Conservation (phyloP, 108 stramenopile genomes). For the Bacterosira constricta region DNA sequence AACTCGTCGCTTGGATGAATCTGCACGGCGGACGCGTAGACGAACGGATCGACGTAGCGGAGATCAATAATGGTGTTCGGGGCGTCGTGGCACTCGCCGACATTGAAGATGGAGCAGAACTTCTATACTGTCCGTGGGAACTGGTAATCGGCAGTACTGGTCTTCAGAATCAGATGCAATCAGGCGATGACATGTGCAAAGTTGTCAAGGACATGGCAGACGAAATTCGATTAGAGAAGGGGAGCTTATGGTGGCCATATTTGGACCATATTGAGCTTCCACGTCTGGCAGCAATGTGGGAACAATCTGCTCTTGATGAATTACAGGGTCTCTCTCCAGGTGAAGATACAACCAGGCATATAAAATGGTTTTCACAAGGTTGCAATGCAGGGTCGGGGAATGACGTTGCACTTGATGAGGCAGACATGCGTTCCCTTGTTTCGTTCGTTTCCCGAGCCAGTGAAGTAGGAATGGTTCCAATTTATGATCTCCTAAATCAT, state of each 20-base stretch:
- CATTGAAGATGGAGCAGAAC: slow-evolving; percentile 10
- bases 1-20: slow-evolving; percentile 10
- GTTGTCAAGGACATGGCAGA: slow-evolving; percentile 10
- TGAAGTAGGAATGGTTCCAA: slow-evolving; percentile 14
- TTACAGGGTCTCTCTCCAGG: slow-evolving; percentile 1
- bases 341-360: slow-evolving; percentile 1
- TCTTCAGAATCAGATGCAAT: neutral
- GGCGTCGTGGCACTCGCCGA: slow-evolving; percentile 4
- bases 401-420: neutral
- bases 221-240: slow-evolving; percentile 2
- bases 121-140: slow-evolving; percentile 17
- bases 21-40: slow-evolving; percentile 10
- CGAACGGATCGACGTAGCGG: neutral
- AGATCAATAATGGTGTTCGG: slow-evolving; percentile 2
- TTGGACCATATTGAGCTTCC: slow-evolving; percentile 7
- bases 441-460: slow-evolving; percentile 4
- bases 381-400: neutral
- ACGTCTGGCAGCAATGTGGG: slow-evolving; percentile 1
- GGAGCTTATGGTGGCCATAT: slow-evolving; percentile 13
- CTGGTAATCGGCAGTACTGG: slow-evolving; percentile 5
- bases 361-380: neutral
- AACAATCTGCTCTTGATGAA: neutral
- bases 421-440: neutral
- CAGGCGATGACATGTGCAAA: slow-evolving; percentile 10
- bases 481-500: slow-evolving; percentile 24